Evolutionary conservation across 2,329 filamentous ascomycete species (phyloP).

Genomic region (Ascochyta koolunga): DNA sequence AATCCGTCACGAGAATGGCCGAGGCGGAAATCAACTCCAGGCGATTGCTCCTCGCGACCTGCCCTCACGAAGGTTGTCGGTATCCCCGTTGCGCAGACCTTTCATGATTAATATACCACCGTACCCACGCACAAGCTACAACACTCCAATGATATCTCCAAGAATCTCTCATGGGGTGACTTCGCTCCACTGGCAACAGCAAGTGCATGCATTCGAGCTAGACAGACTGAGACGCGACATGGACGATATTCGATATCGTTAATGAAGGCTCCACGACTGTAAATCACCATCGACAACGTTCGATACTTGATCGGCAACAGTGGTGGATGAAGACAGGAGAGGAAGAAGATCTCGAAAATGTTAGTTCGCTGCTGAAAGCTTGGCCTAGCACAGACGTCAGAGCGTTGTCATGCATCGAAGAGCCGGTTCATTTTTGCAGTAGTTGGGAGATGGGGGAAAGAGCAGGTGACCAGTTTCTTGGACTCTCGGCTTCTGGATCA

Average conservation of each 20-base stretch:
- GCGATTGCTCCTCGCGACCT: not conserved
- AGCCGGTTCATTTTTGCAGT: no score
- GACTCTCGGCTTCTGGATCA: no score
- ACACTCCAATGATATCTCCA: not conserved
- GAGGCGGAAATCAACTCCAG: not conserved
- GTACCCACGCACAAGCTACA: not conserved
- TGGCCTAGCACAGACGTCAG: no score
- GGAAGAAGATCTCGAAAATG: not conserved
- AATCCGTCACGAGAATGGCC: not conserved
- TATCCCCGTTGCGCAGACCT: not conserved
- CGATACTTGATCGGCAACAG: not conserved
- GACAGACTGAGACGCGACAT: not conserved
- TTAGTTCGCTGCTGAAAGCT: no score
- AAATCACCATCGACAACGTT: not conserved
- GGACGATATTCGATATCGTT: not conserved
- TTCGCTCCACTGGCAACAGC: not conserved
- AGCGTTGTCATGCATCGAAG: no score
- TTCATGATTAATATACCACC: not conserved
- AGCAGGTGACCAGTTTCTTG: no score
- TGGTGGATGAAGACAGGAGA: not conserved
- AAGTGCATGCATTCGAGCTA: not conserved
- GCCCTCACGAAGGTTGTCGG: not conserved
- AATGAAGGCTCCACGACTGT: not conserved
- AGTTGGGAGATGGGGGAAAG: no score
- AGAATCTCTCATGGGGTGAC: not conserved